phyloP scores from a whole-genome alignment of 768 basidiomycete species.

The Suillus lakei region DNA sequence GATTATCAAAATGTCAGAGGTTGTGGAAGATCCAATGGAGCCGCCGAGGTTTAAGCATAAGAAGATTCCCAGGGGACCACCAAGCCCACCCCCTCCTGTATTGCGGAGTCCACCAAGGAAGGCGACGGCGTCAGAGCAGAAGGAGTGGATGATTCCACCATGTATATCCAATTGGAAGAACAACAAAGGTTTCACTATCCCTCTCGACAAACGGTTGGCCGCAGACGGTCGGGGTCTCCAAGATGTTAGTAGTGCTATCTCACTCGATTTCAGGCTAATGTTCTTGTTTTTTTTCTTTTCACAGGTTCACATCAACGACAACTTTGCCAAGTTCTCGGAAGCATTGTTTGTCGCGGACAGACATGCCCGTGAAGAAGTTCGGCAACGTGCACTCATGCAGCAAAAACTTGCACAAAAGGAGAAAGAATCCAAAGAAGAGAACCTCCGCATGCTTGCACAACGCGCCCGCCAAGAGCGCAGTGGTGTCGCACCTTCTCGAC shows the following conservation, averaged over 20 bases:
- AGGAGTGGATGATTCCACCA: slow-evolving; percentile 99
- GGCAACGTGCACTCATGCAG: slow-evolving; percentile 96
- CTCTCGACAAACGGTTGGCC: slow-evolving; percentile 95
- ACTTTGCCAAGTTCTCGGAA: slow-evolving; percentile 99
- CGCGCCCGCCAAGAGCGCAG: slow-evolving; percentile 94
- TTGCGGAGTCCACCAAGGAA: slow-evolving; percentile 94
- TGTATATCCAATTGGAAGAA: slow-evolving; percentile 99
- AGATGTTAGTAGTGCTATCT: slow-evolving; percentile 66
- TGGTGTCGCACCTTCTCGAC: slow-evolving; percentile 70
- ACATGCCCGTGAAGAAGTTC: slow-evolving; percentile 97
- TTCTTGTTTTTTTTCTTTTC: slow-evolving; percentile 8
- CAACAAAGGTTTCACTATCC: slow-evolving; percentile 99
- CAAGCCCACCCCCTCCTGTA: slow-evolving; percentile 95
- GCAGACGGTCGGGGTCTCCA: slow-evolving; percentile 98
- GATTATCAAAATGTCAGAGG: slow-evolving; percentile 99
- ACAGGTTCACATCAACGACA: slow-evolving; percentile 97
- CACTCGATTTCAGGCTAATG: neutral
- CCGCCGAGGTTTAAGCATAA: slow-evolving; percentile 98
- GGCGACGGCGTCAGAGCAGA: slow-evolving; percentile 96
- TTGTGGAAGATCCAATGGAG: slow-evolving; percentile 96
- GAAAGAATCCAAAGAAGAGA: slow-evolving; percentile 94
- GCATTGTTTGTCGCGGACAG: slow-evolving; percentile 94
- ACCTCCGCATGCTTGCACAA: slow-evolving; percentile 90
- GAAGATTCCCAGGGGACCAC: slow-evolving; percentile 97
- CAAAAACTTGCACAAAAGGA: slow-evolving; percentile 99